Evolutionary conservation across 305 asterid species (phyloP).

Genomic region (Petunia hybrid): DNA sequence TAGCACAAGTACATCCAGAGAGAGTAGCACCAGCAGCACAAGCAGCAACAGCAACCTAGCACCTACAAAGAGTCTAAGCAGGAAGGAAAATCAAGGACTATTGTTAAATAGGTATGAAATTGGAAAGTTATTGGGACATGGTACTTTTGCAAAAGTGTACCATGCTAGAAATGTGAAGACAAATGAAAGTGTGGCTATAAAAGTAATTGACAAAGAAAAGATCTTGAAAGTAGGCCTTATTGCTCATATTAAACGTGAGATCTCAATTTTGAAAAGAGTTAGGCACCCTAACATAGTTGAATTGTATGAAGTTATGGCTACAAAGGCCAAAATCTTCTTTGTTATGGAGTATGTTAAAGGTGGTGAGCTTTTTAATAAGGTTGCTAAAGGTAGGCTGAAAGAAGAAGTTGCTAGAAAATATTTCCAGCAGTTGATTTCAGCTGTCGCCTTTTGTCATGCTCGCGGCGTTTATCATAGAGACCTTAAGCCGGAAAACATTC

Average conservation of each 20-base stretch:
- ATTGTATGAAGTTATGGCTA: slow-evolving; percentile 87
- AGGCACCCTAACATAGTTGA: slow-evolving; percentile 91
- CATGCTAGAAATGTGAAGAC: slow-evolving; percentile 74
- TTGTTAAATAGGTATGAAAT: slow-evolving; percentile 69
- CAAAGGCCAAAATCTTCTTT: slow-evolving; percentile 76
- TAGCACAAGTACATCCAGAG: slow-evolving; percentile 39
- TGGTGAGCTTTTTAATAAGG: slow-evolving; percentile 86
- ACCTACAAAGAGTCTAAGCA: slow-evolving; percentile 46
- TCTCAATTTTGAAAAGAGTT: slow-evolving; percentile 74
- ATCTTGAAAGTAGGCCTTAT: slow-evolving; percentile 71
- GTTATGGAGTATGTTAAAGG: slow-evolving; percentile 88
- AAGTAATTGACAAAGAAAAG: slow-evolving; percentile 87
- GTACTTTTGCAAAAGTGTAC: slow-evolving; percentile 88
- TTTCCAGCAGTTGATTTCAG: slow-evolving; percentile 82
- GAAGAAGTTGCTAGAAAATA: slow-evolving; percentile 78
- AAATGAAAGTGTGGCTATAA: slow-evolving; percentile 76
- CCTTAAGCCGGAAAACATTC: slow-evolving; percentile 82
- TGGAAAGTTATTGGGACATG: slow-evolving; percentile 82
- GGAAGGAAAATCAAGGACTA: slow-evolving; percentile 72
- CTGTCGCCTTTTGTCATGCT: slow-evolving; percentile 83
- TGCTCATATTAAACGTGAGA: slow-evolving; percentile 83
- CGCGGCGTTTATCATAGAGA: slow-evolving; percentile 94
- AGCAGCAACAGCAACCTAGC: slow-evolving; percentile 24
- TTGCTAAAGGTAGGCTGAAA: slow-evolving; percentile 86
- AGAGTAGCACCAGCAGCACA: slow-evolving; percentile 29